These are phyloP conservation scores for Singerocomus inundabilis DNA, from an alignment of 1,284 basidiomycete genomes.

Conservation along the genomic window DNA sequence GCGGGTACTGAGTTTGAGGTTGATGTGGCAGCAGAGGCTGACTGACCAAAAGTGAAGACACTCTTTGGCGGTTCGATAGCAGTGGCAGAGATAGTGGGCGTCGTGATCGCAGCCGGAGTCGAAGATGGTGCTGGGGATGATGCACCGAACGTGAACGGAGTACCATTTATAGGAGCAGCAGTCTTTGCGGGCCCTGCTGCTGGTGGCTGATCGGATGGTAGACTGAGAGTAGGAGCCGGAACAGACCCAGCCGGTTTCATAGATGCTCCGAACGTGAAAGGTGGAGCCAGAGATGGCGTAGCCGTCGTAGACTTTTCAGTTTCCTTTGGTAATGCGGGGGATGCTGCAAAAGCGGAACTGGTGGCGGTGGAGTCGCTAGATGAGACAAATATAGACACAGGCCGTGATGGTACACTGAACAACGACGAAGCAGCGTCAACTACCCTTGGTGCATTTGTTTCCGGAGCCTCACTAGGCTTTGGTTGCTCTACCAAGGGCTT, in stretches of 20 bases:
- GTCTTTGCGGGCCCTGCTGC: constrained; percentile 9
- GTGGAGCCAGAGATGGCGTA: constrained; percentile 2
- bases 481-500: too few species aligned
- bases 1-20: constrained; percentile 8
- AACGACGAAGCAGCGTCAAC: constrained; percentile 12
- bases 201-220: constrained; percentile 9
- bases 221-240: neutral
- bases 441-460: constrained; percentile 6
- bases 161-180: constrained; percentile 2
- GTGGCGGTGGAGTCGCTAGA: constrained; percentile 5
- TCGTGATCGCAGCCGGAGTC: neutral
- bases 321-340: constrained; percentile 18
- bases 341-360: constrained; percentile 8
- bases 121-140: constrained; percentile 6
- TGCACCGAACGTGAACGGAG: constrained; percentile 20
- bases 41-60: constrained; percentile 26
- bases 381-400: constrained; percentile 14
- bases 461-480: constrained; percentile 18
- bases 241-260: constrained; percentile 21
- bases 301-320: constrained; percentile 10
- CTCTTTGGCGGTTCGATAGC: constrained; percentile 26
- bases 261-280: constrained; percentile 24
- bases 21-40: constrained; percentile 10
- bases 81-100: constrained; percentile 7
- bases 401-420: constrained; percentile 18